Percentiles rank a stretch among this genome's conserved stretches.
These are phyloP conservation scores for Artemisia tridentata DNA, from an alignment of 129 eudicot genomes.

Conservation along the genomic window DNA sequence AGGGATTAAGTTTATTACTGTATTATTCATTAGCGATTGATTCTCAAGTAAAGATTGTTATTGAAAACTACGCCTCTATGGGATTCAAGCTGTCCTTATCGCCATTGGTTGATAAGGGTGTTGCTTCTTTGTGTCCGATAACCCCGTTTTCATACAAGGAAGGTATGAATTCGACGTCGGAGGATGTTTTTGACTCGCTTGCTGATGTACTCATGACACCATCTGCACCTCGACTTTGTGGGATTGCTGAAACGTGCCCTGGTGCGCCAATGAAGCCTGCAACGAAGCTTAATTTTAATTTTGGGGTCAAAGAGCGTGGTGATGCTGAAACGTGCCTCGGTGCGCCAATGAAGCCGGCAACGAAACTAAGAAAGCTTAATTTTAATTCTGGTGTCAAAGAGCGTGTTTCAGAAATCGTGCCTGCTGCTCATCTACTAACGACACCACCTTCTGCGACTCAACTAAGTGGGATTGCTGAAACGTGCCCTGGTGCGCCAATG, in stretches of 20 bases:
- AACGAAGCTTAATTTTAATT: constrained; percentile 24
- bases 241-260: constrained; percentile 46
- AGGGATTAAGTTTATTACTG: too few relatives aligned
- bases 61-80: not conserved
- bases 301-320: constrained; percentile 1
- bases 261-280: constrained; percentile 30
- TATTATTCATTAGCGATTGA: too few relatives aligned
- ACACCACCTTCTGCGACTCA: constrained; percentile 47
- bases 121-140: constrained; percentile 27
- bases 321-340: too few relatives aligned
- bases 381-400: constrained; percentile 21
- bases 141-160: constrained; percentile 43
- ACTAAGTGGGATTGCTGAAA: constrained; percentile 41
- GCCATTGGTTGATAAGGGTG: not conserved
- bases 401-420: constrained; percentile 14
- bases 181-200: constrained; percentile 41
- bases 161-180: constrained; percentile 10
- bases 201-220: constrained; percentile 40
- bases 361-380: too few relatives aligned
- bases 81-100: not conserved
- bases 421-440: not conserved
- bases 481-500: constrained; percentile 35
- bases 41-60: too few relatives aligned
- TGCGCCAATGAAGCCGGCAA: too few relatives aligned
- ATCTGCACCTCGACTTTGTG: constrained; percentile 27